Base-by-base conservation (phyloP, 495 filamentous ascomycete species). In the Cetradonia linearis region DNA sequence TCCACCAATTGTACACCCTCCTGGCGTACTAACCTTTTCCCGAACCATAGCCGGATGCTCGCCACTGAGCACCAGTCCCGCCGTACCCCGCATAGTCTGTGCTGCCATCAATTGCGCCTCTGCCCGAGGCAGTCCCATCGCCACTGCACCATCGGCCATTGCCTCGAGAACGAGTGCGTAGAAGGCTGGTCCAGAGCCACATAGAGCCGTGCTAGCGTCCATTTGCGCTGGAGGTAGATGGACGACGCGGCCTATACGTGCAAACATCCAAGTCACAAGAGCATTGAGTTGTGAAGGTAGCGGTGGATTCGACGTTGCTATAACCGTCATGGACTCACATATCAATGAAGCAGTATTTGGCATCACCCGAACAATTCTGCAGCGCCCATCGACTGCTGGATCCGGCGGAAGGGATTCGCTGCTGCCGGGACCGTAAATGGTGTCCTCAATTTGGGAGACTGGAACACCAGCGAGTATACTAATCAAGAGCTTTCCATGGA, bases 381-480 rank as follows among this genome's bases (percentile, higher is more conserved):
- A 89, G 11, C 64, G 59, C 30, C 63, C 62, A 37, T 68, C 63
- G 2, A 62, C 63, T 37, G 61, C 60, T 20, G 59, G 57, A 36
- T 70, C 68, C 1, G 55, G 23, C 13, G 64, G 42, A 20, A 57
- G 38, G n/a, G 47, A 33, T 11, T 57, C 36, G 28, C 37, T 60
- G 16, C 30, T 50, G 5, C 55, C 28, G 34, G 58, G 71, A 0
- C 73, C 73, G 57, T 82, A 80, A 1, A 95, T 70, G n/a, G 78
- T 76, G 5, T 69, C 67, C 59, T 81, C 76, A 33, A 95, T 79
- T 62, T 89, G 80, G 16, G 76, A 52, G 0, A 82, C 80, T 0
- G 83, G 79, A 6, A 92, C 83, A n/a, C 91, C 91, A 1, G 89
- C 91, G 46, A 89, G 79, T 58, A 96, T 89, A 67, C 81, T 86